phyloP scores from a whole-genome alignment of 805 yeast species.

The Pichia nanzhaoensis region DNA sequence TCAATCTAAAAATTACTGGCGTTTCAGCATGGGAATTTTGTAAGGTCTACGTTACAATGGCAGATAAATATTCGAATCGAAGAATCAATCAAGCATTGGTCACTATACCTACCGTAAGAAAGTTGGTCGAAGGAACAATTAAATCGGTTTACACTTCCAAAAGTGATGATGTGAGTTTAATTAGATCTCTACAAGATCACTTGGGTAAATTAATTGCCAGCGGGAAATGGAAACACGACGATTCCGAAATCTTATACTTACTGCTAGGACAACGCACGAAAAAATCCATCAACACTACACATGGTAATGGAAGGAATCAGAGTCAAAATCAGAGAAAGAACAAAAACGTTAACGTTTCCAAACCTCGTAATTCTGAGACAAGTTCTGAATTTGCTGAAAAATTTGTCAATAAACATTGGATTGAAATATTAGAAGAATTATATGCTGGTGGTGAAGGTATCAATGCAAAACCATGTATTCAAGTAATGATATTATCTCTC shows the following conservation, averaged over 20 bases:
- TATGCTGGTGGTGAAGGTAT: conserved; percentile 53
- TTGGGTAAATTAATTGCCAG: conserved; percentile 41
- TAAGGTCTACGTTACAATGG: conserved; percentile 41
- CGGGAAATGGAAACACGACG: conserved; percentile 39
- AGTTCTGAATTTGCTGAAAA: conserved; percentile 40
- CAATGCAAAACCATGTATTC: conserved; percentile 38
- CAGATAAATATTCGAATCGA: conserved; percentile 21
- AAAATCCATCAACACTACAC: conserved; percentile 14
- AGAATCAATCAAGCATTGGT: conserved; percentile 27
- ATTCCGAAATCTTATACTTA: conserved; percentile 39
- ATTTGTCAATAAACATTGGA: conserved; percentile 53
- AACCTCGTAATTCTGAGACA: conserved; percentile 15
- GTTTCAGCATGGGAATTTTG: conserved; percentile 61
- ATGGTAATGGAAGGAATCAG: conserved; percentile 11
- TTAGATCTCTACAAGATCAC: conserved; percentile 44
- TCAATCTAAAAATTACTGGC: conserved; percentile 51
- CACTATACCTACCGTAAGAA: conserved; percentile 36
- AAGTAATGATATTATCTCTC: conserved; percentile 47
- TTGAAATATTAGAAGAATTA: conserved; percentile 49
- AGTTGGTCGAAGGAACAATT: conserved; percentile 48
- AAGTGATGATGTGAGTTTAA: conserved; percentile 42
- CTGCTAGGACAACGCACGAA: conserved; percentile 37
- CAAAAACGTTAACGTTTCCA: conserved; percentile 11
- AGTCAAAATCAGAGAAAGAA: conserved; percentile 13
- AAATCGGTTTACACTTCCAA: conserved; percentile 43